Evolutionary conservation across 1,284 basidiomycete genomes (phyloP).

Genomic region (Malassezia vespertilionis): DNA sequence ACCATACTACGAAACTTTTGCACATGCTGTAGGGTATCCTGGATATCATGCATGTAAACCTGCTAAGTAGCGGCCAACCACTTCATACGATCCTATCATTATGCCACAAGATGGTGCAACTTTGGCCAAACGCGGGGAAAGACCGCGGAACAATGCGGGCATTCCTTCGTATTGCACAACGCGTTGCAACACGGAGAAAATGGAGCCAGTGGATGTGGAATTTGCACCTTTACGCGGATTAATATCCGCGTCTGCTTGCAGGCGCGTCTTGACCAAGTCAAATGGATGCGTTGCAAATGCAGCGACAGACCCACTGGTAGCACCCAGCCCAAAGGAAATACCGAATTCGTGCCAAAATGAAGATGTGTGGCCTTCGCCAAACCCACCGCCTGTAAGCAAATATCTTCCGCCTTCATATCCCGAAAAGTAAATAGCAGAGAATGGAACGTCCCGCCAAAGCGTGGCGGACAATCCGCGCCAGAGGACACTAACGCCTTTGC

Average conservation of each 20-base stretch:
- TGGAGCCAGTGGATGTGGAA: slow-evolving; percentile 2
- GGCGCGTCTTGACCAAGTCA: slow-evolving; percentile 86
- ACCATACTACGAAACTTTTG: background rate
- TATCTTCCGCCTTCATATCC: slow-evolving; percentile 49
- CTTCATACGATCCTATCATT: slow-evolving; percentile 93
- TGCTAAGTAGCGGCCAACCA: slow-evolving; percentile 41
- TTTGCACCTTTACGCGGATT: no score
- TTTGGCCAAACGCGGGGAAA: slow-evolving; percentile 79
- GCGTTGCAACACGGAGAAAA: slow-evolving; percentile 53
- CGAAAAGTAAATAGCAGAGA: slow-evolving; percentile 80
- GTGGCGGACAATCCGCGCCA: slow-evolving; percentile 87
- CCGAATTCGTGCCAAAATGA: slow-evolving; percentile 55
- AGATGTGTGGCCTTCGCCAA: slow-evolving; percentile 44
- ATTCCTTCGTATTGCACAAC: slow-evolving; percentile 70
- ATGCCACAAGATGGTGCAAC: slow-evolving; percentile 98
- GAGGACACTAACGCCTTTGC: slow-evolving; percentile 51
- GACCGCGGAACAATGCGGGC: slow-evolving; percentile 69
- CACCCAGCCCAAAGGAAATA: slow-evolving; percentile 71
- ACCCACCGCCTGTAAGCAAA: slow-evolving; percentile 42
- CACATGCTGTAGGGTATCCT: background rate
- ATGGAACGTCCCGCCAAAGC: slow-evolving; percentile 92
- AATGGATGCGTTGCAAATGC: slow-evolving; percentile 87
- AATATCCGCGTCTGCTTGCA: slow-evolving; percentile 53
- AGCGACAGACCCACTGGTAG: slow-evolving; percentile 54
- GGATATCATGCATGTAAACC: background rate